A percentile compares a stretch with the other conserved stretches of the same genome.
phyloP scores from a whole-genome alignment of 1,284 basidiomycete species.

The Leccinum pachyderme region DNA sequence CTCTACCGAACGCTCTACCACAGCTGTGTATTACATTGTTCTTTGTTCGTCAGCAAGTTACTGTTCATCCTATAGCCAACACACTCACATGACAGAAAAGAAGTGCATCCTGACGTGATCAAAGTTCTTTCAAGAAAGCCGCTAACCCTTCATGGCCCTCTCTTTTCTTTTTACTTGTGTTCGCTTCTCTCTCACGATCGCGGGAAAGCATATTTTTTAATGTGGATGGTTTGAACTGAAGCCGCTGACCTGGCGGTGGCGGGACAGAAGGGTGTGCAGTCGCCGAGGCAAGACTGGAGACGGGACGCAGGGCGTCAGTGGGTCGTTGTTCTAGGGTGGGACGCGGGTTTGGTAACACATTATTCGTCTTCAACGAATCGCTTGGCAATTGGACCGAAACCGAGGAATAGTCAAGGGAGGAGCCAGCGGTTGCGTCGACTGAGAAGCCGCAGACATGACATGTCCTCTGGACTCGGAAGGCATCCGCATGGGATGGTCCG shows the following conservation, averaged over 20 bases:
- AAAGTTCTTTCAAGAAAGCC: slow-evolving; percentile 53
- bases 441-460: slow-evolving; percentile 25
- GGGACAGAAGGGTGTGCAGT: background rate
- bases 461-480: slow-evolving; percentile 12
- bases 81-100: background rate
- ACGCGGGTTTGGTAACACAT: background rate
- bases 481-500: background rate
- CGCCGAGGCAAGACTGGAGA: background rate
- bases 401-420: background rate
- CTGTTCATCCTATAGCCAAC: background rate
- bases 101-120: background rate
- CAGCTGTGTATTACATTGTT: background rate
- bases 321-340: background rate
- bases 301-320: background rate
- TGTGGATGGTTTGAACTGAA: slow-evolving; percentile 28
- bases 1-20: too few relatives aligned
- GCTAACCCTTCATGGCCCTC: slow-evolving; percentile 43
- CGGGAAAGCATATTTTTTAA: slow-evolving; percentile 62
- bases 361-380: background rate
- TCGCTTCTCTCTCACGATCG: slow-evolving; percentile 51
- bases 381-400: background rate
- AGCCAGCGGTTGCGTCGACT: slow-evolving; percentile 1
- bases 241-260: slow-evolving; percentile 2
- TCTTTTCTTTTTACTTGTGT: slow-evolving; percentile 23
- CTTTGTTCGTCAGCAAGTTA: background rate